Conservation (phyloP, 78 protist species). For the Acrasis kona region DNA sequence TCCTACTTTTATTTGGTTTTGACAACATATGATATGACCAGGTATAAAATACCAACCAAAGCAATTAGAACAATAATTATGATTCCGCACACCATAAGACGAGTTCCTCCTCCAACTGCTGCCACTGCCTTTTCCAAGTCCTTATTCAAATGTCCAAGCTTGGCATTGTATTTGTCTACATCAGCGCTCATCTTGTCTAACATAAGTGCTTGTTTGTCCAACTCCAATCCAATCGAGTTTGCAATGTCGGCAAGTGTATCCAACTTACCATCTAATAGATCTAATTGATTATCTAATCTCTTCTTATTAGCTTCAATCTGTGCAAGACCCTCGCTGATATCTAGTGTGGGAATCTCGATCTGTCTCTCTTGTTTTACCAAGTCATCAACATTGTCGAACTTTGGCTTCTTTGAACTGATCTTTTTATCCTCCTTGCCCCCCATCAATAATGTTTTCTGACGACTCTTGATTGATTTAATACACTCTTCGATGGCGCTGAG, state of each 20-base stretch:
- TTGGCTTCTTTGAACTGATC: background rate
- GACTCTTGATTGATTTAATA: background rate
- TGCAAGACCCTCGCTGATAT: background rate
- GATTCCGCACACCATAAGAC: too few species aligned
- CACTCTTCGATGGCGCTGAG: too few species aligned
- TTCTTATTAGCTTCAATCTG: background rate
- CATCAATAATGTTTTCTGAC: background rate
- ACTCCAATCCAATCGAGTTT: background rate
- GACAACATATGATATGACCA: too few species aligned
- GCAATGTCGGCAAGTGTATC: background rate
- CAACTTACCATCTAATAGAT: background rate
- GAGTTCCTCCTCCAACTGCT: constrained; percentile 5
- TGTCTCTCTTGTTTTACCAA: background rate
- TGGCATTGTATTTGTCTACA: background rate
- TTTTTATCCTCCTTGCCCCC: background rate
- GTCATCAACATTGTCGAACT: background rate
- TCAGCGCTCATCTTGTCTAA: background rate
- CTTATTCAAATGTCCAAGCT: background rate
- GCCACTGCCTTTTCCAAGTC: background rate
- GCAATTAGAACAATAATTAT: too few species aligned
- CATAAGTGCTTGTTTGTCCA: background rate
- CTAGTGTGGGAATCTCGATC: background rate
- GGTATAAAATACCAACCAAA: too few species aligned
- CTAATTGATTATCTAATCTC: background rate
- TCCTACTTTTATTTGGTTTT: too few species aligned